Percentiles rank a stretch among this genome's conserved stretches.
phyloP scores from a whole-genome alignment of 192 early-diverging fungal genomes.

The Spizellomyces sp. region DNA sequence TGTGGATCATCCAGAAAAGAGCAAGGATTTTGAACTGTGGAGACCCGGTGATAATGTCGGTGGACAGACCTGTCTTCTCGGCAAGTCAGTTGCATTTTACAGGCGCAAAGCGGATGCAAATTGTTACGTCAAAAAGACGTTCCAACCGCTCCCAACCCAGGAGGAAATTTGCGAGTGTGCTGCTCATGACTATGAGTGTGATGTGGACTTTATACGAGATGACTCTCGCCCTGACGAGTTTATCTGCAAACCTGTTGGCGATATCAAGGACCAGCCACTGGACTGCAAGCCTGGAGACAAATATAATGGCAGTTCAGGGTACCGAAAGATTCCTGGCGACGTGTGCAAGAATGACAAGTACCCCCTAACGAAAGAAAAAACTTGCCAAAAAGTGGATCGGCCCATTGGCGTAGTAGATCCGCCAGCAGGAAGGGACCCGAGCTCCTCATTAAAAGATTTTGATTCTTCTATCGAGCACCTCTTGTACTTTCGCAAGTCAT shows the following conservation, averaged over 20 bases:
- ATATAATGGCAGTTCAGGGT: conserved; percentile 78
- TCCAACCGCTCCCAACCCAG: conserved; percentile 54
- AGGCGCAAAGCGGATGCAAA: conserved; percentile 75
- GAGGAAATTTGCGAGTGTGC: conserved; percentile 71
- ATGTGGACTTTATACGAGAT: conserved; percentile 72
- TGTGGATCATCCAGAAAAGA: conserved; percentile 50
- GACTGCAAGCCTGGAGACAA: conserved; percentile 65
- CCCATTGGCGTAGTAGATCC: conserved; percentile 30
- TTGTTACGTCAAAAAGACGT: conserved; percentile 73
- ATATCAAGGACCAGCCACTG: conserved; percentile 57
- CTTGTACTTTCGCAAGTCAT: conserved; percentile 69
- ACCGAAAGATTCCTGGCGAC: conserved; percentile 83
- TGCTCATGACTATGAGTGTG: conserved; percentile 90
- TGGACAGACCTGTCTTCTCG: conserved; percentile 77
- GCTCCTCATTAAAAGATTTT: too few relatives aligned
- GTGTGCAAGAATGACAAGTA: conserved; percentile 60
- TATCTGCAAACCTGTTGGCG: conserved; percentile 62
- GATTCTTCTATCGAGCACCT: conserved; percentile 26
- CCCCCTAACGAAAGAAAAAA: not conserved
- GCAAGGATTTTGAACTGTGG: conserved; percentile 77
- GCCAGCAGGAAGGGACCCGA: conserved; percentile 1
- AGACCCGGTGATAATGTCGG: conserved; percentile 45
- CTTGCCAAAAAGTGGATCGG: conserved; percentile 3
- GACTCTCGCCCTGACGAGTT: conserved; percentile 40
- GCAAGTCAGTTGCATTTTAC: conserved; percentile 68